These are phyloP conservation scores for Botrytis squamosa DNA, from an alignment of 2,329 filamentous ascomycete species.

Conservation along the genomic window DNA sequence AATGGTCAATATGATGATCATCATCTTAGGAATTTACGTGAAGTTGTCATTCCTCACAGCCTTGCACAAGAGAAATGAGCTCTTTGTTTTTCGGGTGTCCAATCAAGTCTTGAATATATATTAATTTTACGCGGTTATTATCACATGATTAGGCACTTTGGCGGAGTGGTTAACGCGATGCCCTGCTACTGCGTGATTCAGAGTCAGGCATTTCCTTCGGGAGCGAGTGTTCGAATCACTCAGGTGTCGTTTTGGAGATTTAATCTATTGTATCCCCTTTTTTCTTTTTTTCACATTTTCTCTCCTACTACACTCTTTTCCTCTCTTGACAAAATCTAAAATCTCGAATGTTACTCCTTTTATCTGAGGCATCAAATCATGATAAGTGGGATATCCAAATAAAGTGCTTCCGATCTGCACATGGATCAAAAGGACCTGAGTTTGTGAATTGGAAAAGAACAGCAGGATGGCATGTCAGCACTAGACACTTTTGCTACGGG, in stretches of 20 bases:
- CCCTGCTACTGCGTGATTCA: not conserved
- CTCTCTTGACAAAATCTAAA: not conserved
- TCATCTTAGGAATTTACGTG: not conserved
- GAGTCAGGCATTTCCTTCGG: conserved; percentile 16
- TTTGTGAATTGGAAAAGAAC: not conserved
- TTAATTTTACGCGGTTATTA: accelerated
- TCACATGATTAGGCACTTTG: conserved; percentile 16
- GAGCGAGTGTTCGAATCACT: conserved; percentile 18
- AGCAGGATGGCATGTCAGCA: conserved; percentile 1
- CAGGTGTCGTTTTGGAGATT: not conserved
- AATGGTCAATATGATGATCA: not conserved
- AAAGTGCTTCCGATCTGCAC: not conserved
- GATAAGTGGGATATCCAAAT: not conserved
- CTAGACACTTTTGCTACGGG: not conserved
- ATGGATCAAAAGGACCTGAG: not conserved
- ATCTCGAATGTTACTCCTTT: not conserved
- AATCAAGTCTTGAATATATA: accelerated
- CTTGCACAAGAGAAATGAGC: not conserved
- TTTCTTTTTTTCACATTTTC: too few species aligned
- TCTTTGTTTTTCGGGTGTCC: too few species aligned
- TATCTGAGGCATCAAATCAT: not conserved
- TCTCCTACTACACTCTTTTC: not conserved
- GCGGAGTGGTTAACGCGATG: conserved; percentile 18
- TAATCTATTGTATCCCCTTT: not conserved
- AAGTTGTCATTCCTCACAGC: not conserved